Base-by-base conservation (phyloP, 371 early-diverging fungal genomes). In the Apophysomyces sp. region DNA sequence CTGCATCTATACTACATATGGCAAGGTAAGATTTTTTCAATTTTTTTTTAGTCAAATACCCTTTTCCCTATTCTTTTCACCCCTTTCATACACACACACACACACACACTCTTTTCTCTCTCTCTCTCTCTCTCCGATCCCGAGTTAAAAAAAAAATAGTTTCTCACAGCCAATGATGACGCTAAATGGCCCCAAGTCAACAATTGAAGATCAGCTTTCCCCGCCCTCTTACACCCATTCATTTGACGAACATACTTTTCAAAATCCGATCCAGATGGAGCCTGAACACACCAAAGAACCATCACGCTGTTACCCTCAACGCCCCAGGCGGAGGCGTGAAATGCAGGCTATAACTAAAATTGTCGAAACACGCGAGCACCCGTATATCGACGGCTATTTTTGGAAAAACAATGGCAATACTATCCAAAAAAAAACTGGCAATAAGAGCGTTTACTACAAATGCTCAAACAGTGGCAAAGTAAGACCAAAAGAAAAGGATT, bases 261-360 rank as follows among this genome's bases (percentile, higher is more conserved):
- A 16, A 27, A n/a, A 53, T 26, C 51, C n/a, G 55, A 54, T 27
- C 13, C 34, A 18, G 28, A 44, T 13, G 24, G 52, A 52, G 60
- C 24, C 24, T 18, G 49, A 44, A 44, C 24, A 16, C 9, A 21
- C 21, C 49, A 44, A 21, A 9, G 24, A 44, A 34, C 11, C 8
- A 44, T 44, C 49, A 18, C 49, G 49, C 5, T 44, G 49, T 44
- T 44, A 44, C 24, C 49, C 49, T 18, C 49, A 44, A 44, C 63
- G 80, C 27, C 82, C 82, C 62, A 77, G 83, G 12, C 78, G 80
- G 53, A 70, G 87, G 58, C 75, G 86, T 34, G 86, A 84, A 63
- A 87, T 87, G 86, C 86, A 85, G 51, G 84, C 87, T 4, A 84
- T 87, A 27, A 85, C 83, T 32, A 83, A 83, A 65, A 81, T 86